phyloP scores from a whole-genome alignment of 1,139 yeast species.

The Magnusiomyces clavatus region DNA sequence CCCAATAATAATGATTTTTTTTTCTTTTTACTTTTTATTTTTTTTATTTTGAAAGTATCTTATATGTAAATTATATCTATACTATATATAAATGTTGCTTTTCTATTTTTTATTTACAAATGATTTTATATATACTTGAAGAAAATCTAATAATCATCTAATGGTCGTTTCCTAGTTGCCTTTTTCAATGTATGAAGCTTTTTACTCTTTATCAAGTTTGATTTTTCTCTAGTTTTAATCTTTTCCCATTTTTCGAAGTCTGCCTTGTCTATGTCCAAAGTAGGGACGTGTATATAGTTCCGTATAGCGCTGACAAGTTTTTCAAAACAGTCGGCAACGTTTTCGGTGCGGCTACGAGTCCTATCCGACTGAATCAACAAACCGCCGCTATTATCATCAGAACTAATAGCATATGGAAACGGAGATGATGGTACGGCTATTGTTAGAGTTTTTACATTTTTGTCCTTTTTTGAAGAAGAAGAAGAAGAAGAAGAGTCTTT shows the following conservation, averaged over 20 bases:
- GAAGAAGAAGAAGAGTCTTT: too few species aligned
- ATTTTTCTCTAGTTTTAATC: conserved; percentile 41
- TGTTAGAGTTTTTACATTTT: too few species aligned
- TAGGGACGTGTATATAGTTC: conserved; percentile 41
- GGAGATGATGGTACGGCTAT: too few species aligned
- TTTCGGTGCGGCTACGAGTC: conserved; percentile 51
- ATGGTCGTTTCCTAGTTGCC: conserved; percentile 34
- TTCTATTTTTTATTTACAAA: not conserved
- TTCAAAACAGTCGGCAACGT: conserved; percentile 50
- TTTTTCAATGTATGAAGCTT: conserved; percentile 50
- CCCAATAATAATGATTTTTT: too few species aligned
- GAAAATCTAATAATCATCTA: conserved; percentile 13
- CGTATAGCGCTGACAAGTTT: conserved; percentile 52
- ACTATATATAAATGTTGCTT: too few species aligned
- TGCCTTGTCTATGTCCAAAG: conserved; percentile 40
- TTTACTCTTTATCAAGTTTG: conserved; percentile 45
- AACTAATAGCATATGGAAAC: conserved; percentile 51
- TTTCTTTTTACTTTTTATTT: too few species aligned
- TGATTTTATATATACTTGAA: too few species aligned
- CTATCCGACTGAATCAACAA: conserved; percentile 56
- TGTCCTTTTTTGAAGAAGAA: not conserved
- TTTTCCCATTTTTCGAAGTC: conserved; percentile 50
- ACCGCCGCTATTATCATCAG: conserved; percentile 41
- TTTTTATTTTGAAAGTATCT: not conserved
- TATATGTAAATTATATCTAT: too few species aligned